Evolutionary conservation across 345 rosid genomes (phyloP), one percentile per base, ranked within the genome.

Genomic region (Linum usitatissimum): DNA sequence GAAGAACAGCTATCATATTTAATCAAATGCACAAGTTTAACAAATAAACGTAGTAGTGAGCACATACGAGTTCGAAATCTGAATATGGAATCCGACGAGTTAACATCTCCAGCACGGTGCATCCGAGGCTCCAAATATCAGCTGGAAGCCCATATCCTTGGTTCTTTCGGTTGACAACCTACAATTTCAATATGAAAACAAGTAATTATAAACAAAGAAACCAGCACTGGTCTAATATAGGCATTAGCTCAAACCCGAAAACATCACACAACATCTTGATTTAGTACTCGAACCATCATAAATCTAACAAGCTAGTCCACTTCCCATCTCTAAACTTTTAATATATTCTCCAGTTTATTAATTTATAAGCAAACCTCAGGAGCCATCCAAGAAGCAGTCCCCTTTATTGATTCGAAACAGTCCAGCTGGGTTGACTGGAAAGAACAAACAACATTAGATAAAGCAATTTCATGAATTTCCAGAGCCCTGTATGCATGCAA

Each of bases 341-440:
- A 34, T 34, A 4, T 7, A 34, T 34, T 3, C 28, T 34, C 38
- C 38, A 34, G 28, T 23, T 23, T 34, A 34, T 5, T 34, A 34
- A 34, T 34, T 19, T 1, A 34, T 21, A 18, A 5, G 19, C 49
- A 17, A 5, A 60, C 63, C 63, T 60, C 63, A n/a, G 63, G 63
- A 60, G 63, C 63, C 39, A 60, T 6, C 49, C 48, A 20, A 49
- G 40, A 70, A 30, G 36, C 60, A 19, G 9, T 5, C 45, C 53
- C 28, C 15, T 18, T 23, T 3, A 17, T 19, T 36, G 65, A 20
- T 61, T 59, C 40, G 9, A 20, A 0, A 55, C 39, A 34, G 48
- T 51, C 40, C 45, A 70, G 55, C 30, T 71, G 84, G 59, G 95
- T 79, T 59, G 88, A 90, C 98, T 91, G 40, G 71, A 59, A 54